Percentiles rank a stretch among this genome's conserved stretches.
phyloP scores from a whole-genome alignment of 148 eudicot genomes.

The Rhododendron mucronatum region DNA sequence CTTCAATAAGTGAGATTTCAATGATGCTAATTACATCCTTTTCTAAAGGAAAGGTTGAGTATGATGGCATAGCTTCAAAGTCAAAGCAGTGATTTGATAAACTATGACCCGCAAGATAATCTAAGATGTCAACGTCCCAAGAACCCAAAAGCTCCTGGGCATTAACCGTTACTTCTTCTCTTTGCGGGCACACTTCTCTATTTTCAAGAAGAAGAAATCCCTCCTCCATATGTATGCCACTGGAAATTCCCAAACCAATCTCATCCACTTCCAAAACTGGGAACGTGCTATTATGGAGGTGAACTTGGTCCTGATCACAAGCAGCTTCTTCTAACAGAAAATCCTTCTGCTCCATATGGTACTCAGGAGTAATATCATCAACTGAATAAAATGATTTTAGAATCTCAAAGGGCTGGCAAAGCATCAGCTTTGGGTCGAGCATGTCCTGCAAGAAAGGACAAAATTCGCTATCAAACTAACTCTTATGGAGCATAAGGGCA shows the following conservation, averaged over 20 bases:
- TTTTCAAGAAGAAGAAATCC: constrained; percentile 37
- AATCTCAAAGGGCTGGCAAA: constrained; percentile 34
- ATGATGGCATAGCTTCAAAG: constrained; percentile 21
- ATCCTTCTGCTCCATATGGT: constrained; percentile 29
- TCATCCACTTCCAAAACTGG: constrained; percentile 78
- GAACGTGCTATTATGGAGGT: constrained; percentile 23
- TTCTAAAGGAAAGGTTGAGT: constrained; percentile 32
- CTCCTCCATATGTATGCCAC: constrained; percentile 24
- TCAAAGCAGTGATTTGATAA: constrained; percentile 27
- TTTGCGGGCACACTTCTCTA: constrained; percentile 28
- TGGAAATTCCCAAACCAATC: constrained; percentile 39
- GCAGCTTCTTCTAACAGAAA: constrained; percentile 36
- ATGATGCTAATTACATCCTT: constrained; percentile 34
- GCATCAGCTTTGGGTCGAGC: constrained; percentile 24
- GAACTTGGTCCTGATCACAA: constrained; percentile 24
- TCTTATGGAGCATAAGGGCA: neutral
- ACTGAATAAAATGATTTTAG: constrained; percentile 44
- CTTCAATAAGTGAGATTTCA: constrained; percentile 37
- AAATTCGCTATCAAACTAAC: neutral
- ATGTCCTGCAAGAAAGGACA: constrained; percentile 43
- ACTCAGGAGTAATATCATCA: constrained; percentile 36
- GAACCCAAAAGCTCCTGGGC: constrained; percentile 46
- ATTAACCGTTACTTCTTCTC: constrained; percentile 23
- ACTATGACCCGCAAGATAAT: constrained; percentile 34
- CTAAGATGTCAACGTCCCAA: constrained; percentile 41